Evolutionary conservation across 169 alveolate genomes (phyloP), one percentile per base, ranked within the genome.

Genomic region (Ichthyophthirius multifiliis): DNA sequence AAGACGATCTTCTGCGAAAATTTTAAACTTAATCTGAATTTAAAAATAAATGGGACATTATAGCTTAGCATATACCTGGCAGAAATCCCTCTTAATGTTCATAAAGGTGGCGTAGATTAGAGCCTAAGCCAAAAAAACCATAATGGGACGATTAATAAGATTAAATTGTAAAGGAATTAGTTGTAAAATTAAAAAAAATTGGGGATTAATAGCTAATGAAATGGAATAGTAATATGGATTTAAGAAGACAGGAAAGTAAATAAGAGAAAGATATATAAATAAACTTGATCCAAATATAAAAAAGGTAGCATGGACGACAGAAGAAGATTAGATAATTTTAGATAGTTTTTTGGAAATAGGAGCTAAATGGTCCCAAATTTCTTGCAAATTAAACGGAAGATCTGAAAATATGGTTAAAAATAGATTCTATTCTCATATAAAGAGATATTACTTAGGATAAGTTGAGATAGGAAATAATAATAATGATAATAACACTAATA

Each of bases 201-300:
- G 81, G 81, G 81, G 73, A 5, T n/a, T 39, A 20, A 74, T 74
- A 18, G 65, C 81, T 20, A 1, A 44, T 7, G 34, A 43, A 34
- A 32, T 74, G 12, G 82, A 48, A 27, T n/a, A n/a, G n/a, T n/a
- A n/a, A n/a, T n/a, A n/a, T n/a, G n/a, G n/a, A n/a, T n/a, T n/a
- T n/a, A 46, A 34, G 16, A 81, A 86, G 20, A 84, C 81, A n/a
- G 94, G 96, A 6, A 92, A 92, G 67, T 85, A 92, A 82, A 83
- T 92, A 64, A 45, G 96, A 47, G 96, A 92, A 73, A 65, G 96
- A 78, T 92, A 91, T 90, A 83, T 65, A n/a, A 92, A 89, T 65
- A 84, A 83, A 46, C 88, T 92, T 20, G 83, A 84, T 76, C 90
- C 93, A 10, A 77, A 81, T 9, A 86, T 92, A 16, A 88, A 87